Base-by-base conservation (phyloP, 1,284 basidiomycete genomes). In the Rhodotorula glutinis region DNA sequence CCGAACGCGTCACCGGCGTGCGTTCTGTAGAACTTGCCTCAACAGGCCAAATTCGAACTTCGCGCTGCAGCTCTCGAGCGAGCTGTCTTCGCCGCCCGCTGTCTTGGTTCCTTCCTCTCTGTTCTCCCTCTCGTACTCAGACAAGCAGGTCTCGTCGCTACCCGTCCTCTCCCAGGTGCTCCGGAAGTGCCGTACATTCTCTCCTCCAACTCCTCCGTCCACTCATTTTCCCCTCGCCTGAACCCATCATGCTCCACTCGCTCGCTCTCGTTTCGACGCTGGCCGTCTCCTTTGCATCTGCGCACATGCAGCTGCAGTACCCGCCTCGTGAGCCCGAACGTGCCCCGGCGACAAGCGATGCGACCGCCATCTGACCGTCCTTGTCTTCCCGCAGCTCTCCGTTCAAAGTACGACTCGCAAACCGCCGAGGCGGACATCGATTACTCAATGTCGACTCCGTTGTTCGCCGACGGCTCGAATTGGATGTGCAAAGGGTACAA, bases 401-500 rank as follows among this genome's bases (percentile, higher is more conserved):
- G 67, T 56, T 66, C 64, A 13, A 65, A 65, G 53, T 73, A 52
- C 54, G 69, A 73, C 43, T 59, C 59, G 4, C 69, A 73, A 43
- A 76, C 74, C 13, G 60, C 69, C n/a, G 71, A 76, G 55, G 65
- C 66, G 5, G 64, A 74, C 58, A 79, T 77, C 53, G 79, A 81
- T 69, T 81, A 80, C 70, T 73, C 72, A 14, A 78, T 77, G 75
- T 80, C 78, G 23, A 63, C 73, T 33, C 80, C 80, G 0, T 70
- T 81, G 40, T 33, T 72, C 21, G 60, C 71, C 16, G 74, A 76
- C 63, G 79, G 79, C 9, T 64, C 74, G 4, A 73, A 73, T 55
- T 82, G 76, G 65, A 80, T 80, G 19, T 82, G 81, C 74, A 81
- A 74, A 64, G 79, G 79, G 52, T 80, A 74, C 74, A 77, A 78